A percentile compares a stretch with the other conserved stretches of the same genome.
Conservation (phyloP, 192 early-diverging fungal species). For the Linnemannia elongata region DNA sequence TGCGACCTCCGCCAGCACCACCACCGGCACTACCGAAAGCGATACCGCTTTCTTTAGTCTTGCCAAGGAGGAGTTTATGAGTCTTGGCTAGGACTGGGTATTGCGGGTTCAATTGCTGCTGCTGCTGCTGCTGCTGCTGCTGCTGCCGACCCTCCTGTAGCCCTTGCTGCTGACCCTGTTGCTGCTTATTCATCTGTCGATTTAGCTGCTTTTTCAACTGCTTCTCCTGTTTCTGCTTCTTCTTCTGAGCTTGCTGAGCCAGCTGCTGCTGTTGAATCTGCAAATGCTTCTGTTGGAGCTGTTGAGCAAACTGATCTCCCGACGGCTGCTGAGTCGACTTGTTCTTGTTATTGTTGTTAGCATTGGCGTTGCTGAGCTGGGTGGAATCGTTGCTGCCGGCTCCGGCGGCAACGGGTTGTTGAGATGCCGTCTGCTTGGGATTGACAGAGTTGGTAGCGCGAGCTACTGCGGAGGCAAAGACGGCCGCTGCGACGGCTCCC, state of each 20-base stretch:
- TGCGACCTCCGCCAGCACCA: neutral
- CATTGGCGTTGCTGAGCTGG: no score
- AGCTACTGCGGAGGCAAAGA: neutral
- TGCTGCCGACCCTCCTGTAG: neutral
- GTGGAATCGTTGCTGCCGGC: no score
- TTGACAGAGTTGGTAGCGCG: neutral
- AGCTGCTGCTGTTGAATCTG: neutral
- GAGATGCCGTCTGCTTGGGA: neutral
- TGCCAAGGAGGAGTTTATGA: neutral
- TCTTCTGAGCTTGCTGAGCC: neutral
- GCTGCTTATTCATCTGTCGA: neutral
- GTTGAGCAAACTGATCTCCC: neutral
- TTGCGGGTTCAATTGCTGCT: neutral
- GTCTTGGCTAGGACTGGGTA: conserved; percentile 31
- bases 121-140: neutral
- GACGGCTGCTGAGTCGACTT: neutral
- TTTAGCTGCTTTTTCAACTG: neutral
- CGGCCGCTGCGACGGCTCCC: neutral
- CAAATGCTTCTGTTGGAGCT: neutral
- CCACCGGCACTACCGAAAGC: neutral
- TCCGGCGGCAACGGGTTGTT: neutral
- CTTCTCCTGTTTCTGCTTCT: neutral
- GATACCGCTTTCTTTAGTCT: conserved; percentile 1
- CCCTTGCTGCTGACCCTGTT: neutral
- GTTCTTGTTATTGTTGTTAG: neutral